These are phyloP conservation scores for Lentinula sp. DNA, from an alignment of 768 basidiomycete species.

Conservation along the genomic window DNA sequence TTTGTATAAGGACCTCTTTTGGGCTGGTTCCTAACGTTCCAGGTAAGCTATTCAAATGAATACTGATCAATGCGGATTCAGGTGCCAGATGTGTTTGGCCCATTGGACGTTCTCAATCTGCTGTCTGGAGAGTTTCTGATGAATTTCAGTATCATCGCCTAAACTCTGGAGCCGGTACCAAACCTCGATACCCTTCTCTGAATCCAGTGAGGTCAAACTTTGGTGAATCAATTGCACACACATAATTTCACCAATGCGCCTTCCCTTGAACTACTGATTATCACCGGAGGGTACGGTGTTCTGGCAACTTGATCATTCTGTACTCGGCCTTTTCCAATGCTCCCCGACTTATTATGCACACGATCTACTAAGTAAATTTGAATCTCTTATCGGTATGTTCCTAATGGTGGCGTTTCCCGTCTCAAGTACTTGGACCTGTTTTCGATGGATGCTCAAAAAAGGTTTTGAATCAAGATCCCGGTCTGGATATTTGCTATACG, in stretches of 20 bases:
- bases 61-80: slow-evolving; percentile 12
- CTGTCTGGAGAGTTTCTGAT: slow-evolving; percentile 15
- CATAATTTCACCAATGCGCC: slow-evolving; percentile 30
- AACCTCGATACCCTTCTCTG: slow-evolving; percentile 2
- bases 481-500: too few species aligned
- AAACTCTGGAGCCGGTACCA: slow-evolving; percentile 27
- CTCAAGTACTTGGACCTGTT: too few species aligned
- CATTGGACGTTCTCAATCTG: slow-evolving; percentile 26
- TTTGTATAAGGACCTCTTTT: background rate
- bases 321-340: too few species aligned
- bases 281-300: slow-evolving; percentile 23
- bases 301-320: slow-evolving; percentile 10
- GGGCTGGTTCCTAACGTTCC: slow-evolving; percentile 15
- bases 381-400: too few species aligned
- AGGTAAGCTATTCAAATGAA: background rate
- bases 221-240: slow-evolving; percentile 31
- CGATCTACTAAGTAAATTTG: too few species aligned
- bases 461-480: too few species aligned
- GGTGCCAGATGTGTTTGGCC: slow-evolving; percentile 29
- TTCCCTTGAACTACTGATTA: slow-evolving; percentile 29
- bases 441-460: too few species aligned
- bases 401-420: too few species aligned
- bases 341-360: too few species aligned
- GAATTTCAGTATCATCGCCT: slow-evolving; percentile 24
- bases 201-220: slow-evolving; percentile 18